These are phyloP conservation scores for Pestalotiopsis sp. DNA, from an alignment of 2,329 filamentous ascomycete species.

Conservation along the genomic window DNA sequence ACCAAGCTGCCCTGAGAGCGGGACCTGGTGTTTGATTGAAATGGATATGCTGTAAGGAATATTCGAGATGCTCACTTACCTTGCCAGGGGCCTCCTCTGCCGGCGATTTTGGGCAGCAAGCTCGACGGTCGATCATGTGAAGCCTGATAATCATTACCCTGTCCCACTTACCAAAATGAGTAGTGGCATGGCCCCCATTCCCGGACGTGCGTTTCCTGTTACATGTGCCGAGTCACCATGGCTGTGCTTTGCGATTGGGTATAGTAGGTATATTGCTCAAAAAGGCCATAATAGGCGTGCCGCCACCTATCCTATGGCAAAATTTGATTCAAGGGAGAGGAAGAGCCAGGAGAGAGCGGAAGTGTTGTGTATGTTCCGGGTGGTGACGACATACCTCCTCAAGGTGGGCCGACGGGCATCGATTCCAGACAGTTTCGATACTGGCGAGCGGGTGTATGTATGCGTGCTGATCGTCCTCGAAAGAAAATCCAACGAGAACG, in stretches of 20 bases:
- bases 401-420: not conserved
- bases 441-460: too few relatives aligned
- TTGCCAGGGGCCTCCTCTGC: not conserved
- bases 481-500: too few relatives aligned
- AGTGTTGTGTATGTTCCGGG: not conserved
- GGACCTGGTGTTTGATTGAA: not conserved
- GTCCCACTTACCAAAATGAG: not conserved
- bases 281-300: not conserved
- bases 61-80: constrained; percentile 6
- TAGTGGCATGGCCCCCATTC: not conserved
- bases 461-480: too few relatives aligned
- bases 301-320: not conserved
- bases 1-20: not conserved
- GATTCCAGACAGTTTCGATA: not conserved
- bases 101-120: constrained; percentile 3
- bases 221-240: not conserved
- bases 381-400: not conserved
- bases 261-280: not conserved
- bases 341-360: not conserved
- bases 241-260: not conserved
- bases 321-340: not conserved
- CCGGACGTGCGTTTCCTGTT: not conserved
- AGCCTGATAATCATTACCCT: constrained; percentile 4
- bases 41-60: not conserved
- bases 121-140: constrained; percentile 3